Percentiles rank a stretch among this genome's conserved stretches.
These are phyloP conservation scores for Fusarium guadeloupense DNA, from an alignment of 2,329 filamentous ascomycete genomes.

Conservation along the genomic window DNA sequence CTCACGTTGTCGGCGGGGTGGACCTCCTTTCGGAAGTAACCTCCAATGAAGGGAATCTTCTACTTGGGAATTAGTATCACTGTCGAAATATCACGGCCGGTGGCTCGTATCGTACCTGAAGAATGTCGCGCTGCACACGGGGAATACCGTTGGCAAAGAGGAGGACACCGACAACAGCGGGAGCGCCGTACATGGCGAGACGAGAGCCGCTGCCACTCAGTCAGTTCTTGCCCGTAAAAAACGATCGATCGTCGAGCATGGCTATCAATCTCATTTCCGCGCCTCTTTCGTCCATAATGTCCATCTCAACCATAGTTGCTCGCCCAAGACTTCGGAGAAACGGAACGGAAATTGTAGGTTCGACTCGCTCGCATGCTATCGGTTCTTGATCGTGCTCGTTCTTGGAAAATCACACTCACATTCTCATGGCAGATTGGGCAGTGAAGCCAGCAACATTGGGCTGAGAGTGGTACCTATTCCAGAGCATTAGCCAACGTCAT, in stretches of 20 bases:
- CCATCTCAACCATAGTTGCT: background rate
- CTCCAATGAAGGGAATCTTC: slow-evolving; percentile 65
- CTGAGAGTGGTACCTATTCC: slow-evolving; percentile 66
- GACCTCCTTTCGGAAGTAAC: slow-evolving; percentile 62
- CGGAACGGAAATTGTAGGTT: slow-evolving; percentile 28
- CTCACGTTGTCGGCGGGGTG: slow-evolving; percentile 71
- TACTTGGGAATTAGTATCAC: slow-evolving; percentile 46
- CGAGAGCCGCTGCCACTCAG: slow-evolving; percentile 57
- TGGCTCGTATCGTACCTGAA: slow-evolving; percentile 56
- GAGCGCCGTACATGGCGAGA: slow-evolving; percentile 64
- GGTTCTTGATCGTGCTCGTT: background rate
- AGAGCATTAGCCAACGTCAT: slow-evolving; percentile 42
- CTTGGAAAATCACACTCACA: slow-evolving; percentile 57
- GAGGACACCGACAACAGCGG: slow-evolving; percentile 65
- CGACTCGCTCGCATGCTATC: slow-evolving; percentile 17
- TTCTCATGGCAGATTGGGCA: slow-evolving; percentile 54
- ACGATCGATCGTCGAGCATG: background rate
- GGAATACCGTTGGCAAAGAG: slow-evolving; percentile 71
- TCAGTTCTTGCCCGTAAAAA: slow-evolving; percentile 21
- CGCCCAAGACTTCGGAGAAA: slow-evolving; percentile 31
- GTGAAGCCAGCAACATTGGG: slow-evolving; percentile 65
- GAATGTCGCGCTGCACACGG: slow-evolving; percentile 66
- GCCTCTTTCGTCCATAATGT: background rate
- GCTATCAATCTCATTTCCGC: background rate
- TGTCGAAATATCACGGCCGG: background rate